Evolutionary conservation across 1,284 basidiomycete species (phyloP).

Genomic region (Rhodotorula sp.): DNA sequence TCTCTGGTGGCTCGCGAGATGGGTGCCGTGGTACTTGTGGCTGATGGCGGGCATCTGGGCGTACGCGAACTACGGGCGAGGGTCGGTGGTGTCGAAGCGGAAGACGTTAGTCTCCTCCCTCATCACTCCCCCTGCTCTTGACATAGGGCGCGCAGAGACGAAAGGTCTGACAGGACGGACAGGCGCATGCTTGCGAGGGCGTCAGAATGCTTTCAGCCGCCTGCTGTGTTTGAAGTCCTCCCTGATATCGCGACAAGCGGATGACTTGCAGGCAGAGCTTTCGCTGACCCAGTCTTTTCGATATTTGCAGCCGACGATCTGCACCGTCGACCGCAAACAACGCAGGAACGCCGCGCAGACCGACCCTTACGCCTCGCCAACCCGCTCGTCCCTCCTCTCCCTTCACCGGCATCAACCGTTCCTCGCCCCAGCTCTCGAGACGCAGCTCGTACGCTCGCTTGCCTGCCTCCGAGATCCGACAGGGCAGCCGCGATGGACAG

Average conservation of each 20-base stretch:
- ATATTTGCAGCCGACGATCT: not conserved
- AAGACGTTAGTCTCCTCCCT: not conserved
- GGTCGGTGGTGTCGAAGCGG: not conserved
- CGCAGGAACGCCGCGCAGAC: not conserved
- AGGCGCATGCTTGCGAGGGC: too few relatives aligned
- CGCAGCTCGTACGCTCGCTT: not conserved
- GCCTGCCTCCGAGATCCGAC: not conserved
- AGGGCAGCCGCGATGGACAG: not conserved
- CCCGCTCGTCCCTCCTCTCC: not conserved
- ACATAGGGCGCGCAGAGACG: too few relatives aligned
- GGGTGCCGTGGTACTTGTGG: slow-evolving; percentile 14
- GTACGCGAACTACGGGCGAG: not conserved
- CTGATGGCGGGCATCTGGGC: not conserved
- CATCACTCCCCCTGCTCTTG: too few relatives aligned
- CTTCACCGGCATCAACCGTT: not conserved
- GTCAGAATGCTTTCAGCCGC: too few relatives aligned
- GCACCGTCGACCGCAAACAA: not conserved
- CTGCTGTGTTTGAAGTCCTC: too few relatives aligned
- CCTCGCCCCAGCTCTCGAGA: not conserved
- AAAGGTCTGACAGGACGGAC: too few relatives aligned
- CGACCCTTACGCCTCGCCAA: not conserved
- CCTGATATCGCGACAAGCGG: too few relatives aligned
- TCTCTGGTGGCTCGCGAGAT: slow-evolving; percentile 1
- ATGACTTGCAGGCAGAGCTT: not conserved
- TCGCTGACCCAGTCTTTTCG: not conserved